phyloP scores from a whole-genome alignment of 108 stramenopile genomes.

The Nannochloropsis gaditana region DNA sequence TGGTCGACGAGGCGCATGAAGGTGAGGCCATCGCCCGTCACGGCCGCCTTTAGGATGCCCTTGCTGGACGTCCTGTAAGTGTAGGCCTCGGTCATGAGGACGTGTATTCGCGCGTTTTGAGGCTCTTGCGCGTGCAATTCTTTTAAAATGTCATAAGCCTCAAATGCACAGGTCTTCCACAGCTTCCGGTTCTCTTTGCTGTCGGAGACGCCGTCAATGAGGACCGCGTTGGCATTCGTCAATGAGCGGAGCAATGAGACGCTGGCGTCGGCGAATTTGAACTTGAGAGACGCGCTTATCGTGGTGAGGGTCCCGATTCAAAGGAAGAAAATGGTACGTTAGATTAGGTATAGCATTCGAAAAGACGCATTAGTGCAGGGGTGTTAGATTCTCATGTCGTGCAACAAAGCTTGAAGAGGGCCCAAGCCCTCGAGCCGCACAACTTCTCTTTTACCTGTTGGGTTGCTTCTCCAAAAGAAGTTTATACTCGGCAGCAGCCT shows the following conservation, averaged over 20 bases:
- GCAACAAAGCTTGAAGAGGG: too few relatives aligned
- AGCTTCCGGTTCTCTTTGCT: neutral
- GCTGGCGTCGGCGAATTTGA: conserved; percentile 6
- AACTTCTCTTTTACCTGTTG: neutral
- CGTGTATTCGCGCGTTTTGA: neutral
- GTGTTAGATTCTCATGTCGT: neutral
- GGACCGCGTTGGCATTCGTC: neutral
- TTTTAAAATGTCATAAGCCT: neutral
- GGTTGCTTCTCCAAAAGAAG: neutral
- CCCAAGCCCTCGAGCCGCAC: too few relatives aligned
- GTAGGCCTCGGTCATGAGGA: neutral
- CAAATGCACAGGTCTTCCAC: neutral
- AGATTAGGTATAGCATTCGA: neutral
- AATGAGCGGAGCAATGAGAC: neutral
- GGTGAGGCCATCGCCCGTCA: conserved; percentile 28
- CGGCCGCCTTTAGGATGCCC: neutral
- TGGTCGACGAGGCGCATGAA: conserved; percentile 31
- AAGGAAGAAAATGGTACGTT: too few relatives aligned
- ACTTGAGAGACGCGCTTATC: neutral
- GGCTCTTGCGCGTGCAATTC: neutral
- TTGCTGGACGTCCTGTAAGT: neutral
- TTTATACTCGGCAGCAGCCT: neutral
- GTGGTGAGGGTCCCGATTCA: neutral
- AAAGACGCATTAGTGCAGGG: neutral
- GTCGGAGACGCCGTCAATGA: conserved; percentile 14